phyloP scores from a whole-genome alignment of 1,284 basidiomycete genomes.

The Chiua sp. region DNA sequence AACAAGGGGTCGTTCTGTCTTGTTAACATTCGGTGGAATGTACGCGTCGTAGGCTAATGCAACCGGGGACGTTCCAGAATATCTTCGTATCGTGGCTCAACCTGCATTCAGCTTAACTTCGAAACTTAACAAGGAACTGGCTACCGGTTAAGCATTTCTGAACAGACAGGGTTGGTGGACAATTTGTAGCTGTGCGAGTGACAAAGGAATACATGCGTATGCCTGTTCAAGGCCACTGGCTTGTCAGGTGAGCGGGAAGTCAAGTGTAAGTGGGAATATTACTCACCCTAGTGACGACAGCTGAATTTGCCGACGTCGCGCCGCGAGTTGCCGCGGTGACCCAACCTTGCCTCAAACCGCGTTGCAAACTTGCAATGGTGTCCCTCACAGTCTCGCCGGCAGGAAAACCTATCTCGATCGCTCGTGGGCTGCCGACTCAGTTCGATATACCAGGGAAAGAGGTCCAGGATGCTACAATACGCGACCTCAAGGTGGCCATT shows the following conservation, averaged over 20 bases:
- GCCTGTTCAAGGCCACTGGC: no score
- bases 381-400: constrained; percentile 58
- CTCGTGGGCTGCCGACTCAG: constrained; percentile 59
- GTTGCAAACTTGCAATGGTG: constrained; percentile 51
- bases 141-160: constrained; percentile 12
- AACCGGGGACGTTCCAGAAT: constrained; percentile 37
- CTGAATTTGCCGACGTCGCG: no score
- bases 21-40: constrained; percentile 46
- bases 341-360: no score
- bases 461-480: constrained; percentile 54
- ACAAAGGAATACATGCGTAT: constrained; percentile 16
- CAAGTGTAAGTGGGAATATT: no score
- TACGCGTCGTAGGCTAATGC: constrained; percentile 50
- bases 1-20: constrained; percentile 53
- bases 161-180: neutral
- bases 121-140: neutral
- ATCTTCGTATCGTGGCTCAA: constrained; percentile 23
- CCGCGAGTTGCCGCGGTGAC: no score
- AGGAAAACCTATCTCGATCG: constrained; percentile 49
- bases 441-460: constrained; percentile 58
- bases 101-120: constrained; percentile 10
- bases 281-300: no score
- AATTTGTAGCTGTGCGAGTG: neutral
- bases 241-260: no score
- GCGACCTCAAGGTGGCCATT: constrained; percentile 65